These are phyloP conservation scores for Fomitopsis palustris DNA, from an alignment of 1,284 basidiomycete species.

Conservation along the genomic window DNA sequence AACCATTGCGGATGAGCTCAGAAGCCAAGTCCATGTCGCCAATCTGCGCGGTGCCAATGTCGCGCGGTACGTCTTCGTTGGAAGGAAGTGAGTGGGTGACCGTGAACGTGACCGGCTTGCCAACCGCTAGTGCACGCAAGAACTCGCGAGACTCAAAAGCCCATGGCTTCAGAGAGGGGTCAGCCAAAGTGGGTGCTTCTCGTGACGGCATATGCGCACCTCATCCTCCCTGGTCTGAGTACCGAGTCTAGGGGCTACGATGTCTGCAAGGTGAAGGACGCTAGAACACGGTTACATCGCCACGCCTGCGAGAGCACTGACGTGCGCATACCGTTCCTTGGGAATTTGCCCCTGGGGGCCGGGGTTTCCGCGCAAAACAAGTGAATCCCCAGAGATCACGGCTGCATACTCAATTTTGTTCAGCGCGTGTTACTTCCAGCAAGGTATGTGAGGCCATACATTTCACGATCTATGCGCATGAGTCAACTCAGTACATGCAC, in stretches of 20 bases:
- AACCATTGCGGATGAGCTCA: constrained; percentile 82
- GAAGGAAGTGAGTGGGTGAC: constrained; percentile 72
- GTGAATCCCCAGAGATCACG: constrained; percentile 86
- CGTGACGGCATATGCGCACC: constrained; percentile 37
- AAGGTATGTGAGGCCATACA: constrained; percentile 38
- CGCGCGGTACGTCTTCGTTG: constrained; percentile 68
- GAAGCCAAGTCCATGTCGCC: constrained; percentile 71
- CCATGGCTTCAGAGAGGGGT: constrained; percentile 58
- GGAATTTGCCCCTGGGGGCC: constrained; percentile 80
- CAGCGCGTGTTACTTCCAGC: constrained; percentile 16
- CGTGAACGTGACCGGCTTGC: constrained; percentile 83
- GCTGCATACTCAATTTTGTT: constrained; percentile 45
- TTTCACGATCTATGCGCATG: constrained; percentile 57
- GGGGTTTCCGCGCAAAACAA: constrained; percentile 74
- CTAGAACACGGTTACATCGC: constrained; percentile 37
- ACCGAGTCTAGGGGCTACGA: constrained; percentile 79
- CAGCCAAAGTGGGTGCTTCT: neutral
- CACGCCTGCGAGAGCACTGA: neutral
- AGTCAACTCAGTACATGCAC: neutral
- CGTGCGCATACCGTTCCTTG: constrained; percentile 72
- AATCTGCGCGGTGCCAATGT: constrained; percentile 73
- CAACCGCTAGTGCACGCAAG: constrained; percentile 80
- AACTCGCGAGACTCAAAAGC: constrained; percentile 94
- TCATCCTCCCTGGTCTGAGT: constrained; percentile 83
- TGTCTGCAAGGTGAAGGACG: constrained; percentile 82